phyloP scores from a whole-genome alignment of 2,329 filamentous ascomycete genomes.

The Fusarium xyrophilum region DNA sequence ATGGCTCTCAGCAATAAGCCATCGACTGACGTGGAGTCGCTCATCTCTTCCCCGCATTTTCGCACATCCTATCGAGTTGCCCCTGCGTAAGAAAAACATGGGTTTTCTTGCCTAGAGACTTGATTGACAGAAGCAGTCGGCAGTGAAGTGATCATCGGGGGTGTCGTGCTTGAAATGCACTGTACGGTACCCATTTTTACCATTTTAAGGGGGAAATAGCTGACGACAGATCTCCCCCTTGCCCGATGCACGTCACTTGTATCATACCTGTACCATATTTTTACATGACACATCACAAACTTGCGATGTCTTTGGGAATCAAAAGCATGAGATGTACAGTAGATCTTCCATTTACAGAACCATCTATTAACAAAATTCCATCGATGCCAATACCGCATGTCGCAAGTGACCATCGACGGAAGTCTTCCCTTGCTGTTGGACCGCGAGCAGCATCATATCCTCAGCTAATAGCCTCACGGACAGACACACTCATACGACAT shows the following conservation, averaged over 20 bases:
- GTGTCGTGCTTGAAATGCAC: slow-evolving; percentile 9
- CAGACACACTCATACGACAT: not conserved
- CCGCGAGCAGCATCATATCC: slow-evolving; percentile 4
- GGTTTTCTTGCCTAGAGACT: slow-evolving; percentile 12
- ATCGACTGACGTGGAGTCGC: slow-evolving; percentile 22
- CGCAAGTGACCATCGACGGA: slow-evolving; percentile 18
- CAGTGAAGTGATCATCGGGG: slow-evolving; percentile 4
- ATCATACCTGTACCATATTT: slow-evolving; percentile 19
- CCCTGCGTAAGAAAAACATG: slow-evolving; percentile 31
- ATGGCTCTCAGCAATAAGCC: slow-evolving; percentile 8
- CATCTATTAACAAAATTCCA: not conserved
- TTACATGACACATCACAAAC: slow-evolving; percentile 9
- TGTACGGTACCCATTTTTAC: slow-evolving; percentile 2
- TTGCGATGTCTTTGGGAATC: slow-evolving; percentile 1
- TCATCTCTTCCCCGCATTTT: slow-evolving; percentile 29
- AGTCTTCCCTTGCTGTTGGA: not conserved
- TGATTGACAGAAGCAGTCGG: slow-evolving; percentile 27
- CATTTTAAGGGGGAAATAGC: not conserved
- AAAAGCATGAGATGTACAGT: slow-evolving; percentile 26
- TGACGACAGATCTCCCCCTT: slow-evolving; percentile 18
- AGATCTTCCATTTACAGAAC: slow-evolving; percentile 21
- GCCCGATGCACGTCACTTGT: slow-evolving; percentile 25
- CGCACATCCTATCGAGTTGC: slow-evolving; percentile 15
- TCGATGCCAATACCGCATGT: slow-evolving; percentile 17
- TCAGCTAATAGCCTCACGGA: slow-evolving; percentile 22